phyloP scores from a whole-genome alignment of 2,329 filamentous ascomycete species.

The Xylaria sp. region DNA sequence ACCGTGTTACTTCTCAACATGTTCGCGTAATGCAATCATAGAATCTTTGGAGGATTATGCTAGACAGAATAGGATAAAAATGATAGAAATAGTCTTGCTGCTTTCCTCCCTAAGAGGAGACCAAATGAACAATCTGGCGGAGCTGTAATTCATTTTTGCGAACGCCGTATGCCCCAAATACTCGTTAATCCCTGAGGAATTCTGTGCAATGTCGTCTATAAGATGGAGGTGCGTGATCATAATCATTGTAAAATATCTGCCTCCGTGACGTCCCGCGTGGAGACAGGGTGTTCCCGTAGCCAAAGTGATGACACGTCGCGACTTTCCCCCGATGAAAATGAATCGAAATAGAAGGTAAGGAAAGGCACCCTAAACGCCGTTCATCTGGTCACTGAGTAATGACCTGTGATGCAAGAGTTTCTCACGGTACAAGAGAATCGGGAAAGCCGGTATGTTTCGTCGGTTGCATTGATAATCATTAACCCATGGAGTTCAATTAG shows the following conservation, averaged over 20 bases:
- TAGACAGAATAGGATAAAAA: not conserved
- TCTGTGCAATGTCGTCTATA: slow-evolving; percentile 26
- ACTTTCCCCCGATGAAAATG: not conserved
- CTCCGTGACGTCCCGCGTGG: slow-evolving; percentile 22
- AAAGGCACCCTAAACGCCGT: slow-evolving; percentile 18
- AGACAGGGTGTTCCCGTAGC: slow-evolving; percentile 9
- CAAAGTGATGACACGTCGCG: slow-evolving; percentile 2
- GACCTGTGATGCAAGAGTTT: slow-evolving; percentile 31
- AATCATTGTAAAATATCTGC: slow-evolving; percentile 18
- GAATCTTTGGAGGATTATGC: slow-evolving; percentile 4
- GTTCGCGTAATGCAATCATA: slow-evolving; percentile 16
- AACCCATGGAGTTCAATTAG: slow-evolving; percentile 16
- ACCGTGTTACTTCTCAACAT: slow-evolving; percentile 9
- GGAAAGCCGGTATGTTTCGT: slow-evolving; percentile 19
- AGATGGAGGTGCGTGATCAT: slow-evolving; percentile 15
- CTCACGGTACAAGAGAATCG: slow-evolving; percentile 29
- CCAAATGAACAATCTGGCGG: slow-evolving; percentile 10
- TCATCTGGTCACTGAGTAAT: slow-evolving; percentile 14
- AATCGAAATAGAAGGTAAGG: not conserved
- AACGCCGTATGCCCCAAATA: slow-evolving; percentile 22
- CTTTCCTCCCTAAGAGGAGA: not conserved
- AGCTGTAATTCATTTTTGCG: slow-evolving; percentile 10
- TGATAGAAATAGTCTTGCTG: not conserved
- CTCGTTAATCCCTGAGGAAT: slow-evolving; percentile 23
- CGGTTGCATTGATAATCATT: slow-evolving; percentile 20